Evolutionary conservation across 768 basidiomycete genomes (phyloP).

Genomic region (Auriscalpium vulgare): DNA sequence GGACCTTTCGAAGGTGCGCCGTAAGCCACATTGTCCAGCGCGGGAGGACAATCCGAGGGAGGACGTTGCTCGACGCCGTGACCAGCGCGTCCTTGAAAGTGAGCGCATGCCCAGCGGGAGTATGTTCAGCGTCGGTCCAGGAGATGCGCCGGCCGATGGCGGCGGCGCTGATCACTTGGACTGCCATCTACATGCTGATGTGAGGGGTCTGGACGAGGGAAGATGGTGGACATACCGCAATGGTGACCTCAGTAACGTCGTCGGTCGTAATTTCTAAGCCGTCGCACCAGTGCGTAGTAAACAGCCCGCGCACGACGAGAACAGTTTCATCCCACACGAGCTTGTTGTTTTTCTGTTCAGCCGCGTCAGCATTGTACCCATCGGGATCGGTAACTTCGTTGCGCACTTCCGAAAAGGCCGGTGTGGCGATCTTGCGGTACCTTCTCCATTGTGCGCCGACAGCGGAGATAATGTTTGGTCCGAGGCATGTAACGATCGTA

Average conservation of each 20-base stretch:
- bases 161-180: constrained; percentile 40
- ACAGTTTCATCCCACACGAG: constrained; percentile 33
- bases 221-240: constrained; percentile 32
- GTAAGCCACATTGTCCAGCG: constrained; percentile 20
- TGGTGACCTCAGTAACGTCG: constrained; percentile 43
- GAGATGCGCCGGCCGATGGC: constrained; percentile 43
- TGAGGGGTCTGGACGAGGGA: not conserved
- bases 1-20: constrained; percentile 15
- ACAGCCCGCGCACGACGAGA: constrained; percentile 24
- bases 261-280: constrained; percentile 32
- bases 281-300: constrained; percentile 37
- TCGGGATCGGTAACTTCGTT: not conserved
- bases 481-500: constrained; percentile 38
- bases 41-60: constrained; percentile 20
- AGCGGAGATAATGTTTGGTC: constrained; percentile 52
- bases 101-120: constrained; percentile 36
- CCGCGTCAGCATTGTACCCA: not conserved
- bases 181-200: constrained; percentile 34
- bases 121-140: constrained; percentile 35
- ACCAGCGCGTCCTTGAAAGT: constrained; percentile 42
- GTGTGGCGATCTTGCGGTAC: constrained; percentile 52
- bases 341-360: constrained; percentile 25
- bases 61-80: constrained; percentile 21
- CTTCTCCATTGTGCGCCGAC: constrained; percentile 62
- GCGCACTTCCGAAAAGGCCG: constrained; percentile 56